Conservation (phyloP, 2,329 filamentous ascomycete species). For the Cercospora nicotianae region DNA sequence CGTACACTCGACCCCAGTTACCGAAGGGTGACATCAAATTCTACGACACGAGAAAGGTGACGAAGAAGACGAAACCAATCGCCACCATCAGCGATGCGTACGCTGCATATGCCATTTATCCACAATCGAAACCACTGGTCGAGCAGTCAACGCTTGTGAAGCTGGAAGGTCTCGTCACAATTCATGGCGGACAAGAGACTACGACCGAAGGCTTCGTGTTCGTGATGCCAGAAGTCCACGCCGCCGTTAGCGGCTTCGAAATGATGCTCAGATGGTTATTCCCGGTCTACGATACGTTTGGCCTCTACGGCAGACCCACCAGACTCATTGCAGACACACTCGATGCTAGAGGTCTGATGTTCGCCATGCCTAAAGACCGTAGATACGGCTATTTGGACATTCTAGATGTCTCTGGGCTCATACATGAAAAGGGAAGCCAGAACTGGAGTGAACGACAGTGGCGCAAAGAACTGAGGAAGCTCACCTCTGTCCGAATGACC, state of each 20-base stretch:
- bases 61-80: constrained; percentile 86
- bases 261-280: constrained; percentile 93
- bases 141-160: constrained; percentile 94
- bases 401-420: constrained; percentile 76
- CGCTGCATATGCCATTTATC: constrained; percentile 92
- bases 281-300: constrained; percentile 90
- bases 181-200: constrained; percentile 73
- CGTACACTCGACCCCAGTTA: constrained; percentile 72
- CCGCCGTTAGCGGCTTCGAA: constrained; percentile 91
- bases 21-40: constrained; percentile 92
- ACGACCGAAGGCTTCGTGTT: constrained; percentile 92
- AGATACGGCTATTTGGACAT: constrained; percentile 90
- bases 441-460: constrained; percentile 85
- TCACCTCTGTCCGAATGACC: constrained; percentile 77
- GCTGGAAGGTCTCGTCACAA: constrained; percentile 84
- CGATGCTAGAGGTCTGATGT: constrained; percentile 91
- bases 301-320: constrained; percentile 83
- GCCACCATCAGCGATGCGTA: constrained; percentile 89
- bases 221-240: constrained; percentile 91
- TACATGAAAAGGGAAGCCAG: constrained; percentile 73
- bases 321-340: constrained; percentile 83
- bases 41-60: constrained; percentile 86
- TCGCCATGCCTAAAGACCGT: constrained; percentile 87
- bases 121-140: constrained; percentile 88
- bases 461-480: constrained; percentile 83